Evolutionary conservation across 2,329 filamentous ascomycete genomes (phyloP).

Genomic region (Stromatinia cepivora): DNA sequence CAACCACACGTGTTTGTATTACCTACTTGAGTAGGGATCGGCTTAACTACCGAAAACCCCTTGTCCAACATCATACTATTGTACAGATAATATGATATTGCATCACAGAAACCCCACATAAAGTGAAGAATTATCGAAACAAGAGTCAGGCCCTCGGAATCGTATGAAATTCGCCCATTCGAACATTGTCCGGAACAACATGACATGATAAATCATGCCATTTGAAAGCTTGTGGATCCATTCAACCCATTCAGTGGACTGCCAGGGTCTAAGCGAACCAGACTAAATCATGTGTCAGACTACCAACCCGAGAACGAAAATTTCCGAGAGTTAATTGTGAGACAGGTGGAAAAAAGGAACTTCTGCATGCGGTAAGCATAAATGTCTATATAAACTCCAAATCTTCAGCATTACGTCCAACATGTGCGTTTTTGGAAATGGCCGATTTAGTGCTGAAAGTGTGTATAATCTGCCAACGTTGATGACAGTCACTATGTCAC

Average conservation of each 20-base stretch:
- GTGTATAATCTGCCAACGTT: neutral
- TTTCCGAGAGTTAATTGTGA: neutral
- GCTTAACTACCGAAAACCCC: neutral
- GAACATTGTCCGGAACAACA: neutral
- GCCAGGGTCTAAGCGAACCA: constrained; percentile 1
- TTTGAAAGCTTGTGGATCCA: neutral
- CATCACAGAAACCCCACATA: neutral
- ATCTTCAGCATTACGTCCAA: neutral
- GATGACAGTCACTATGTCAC: neutral
- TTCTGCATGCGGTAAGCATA: neutral
- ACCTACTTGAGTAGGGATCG: neutral
- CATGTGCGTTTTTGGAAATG: neutral
- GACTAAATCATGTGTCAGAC: constrained; percentile 1
- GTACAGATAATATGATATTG: neutral
- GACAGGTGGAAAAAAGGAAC: neutral
- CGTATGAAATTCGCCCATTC: neutral
- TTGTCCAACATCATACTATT: neutral
- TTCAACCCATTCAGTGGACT: neutral
- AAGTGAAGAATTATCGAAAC: neutral
- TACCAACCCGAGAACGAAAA: neutral
- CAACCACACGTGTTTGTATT: neutral
- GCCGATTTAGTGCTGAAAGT: neutral
- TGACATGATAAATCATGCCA: constrained; percentile 24
- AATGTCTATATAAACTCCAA: neutral
- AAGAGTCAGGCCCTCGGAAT: neutral